Base-by-base conservation (phyloP, 1,284 basidiomycete genomes). In the Pseudozyma hubeiensis region DNA sequence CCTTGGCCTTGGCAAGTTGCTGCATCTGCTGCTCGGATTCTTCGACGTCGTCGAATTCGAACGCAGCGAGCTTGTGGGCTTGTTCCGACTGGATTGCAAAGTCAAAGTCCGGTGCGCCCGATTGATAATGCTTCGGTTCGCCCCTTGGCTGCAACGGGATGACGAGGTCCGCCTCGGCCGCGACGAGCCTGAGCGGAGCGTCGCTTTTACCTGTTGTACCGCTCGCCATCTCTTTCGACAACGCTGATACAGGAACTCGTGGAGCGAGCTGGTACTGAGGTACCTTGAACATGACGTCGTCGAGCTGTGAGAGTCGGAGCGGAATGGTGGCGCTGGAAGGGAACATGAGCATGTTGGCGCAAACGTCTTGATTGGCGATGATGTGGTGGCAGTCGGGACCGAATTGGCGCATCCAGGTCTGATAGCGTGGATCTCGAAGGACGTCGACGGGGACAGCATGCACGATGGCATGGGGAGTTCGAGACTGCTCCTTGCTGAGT, bases 261-360 rank as follows among this genome's bases (percentile, higher is more conserved):
- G 73, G 62, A n/a, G 48, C 44, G 8, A 71, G 61, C 53, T 63
- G 54, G 78, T 88, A 90, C 57, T 90, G 87, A 0, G 91, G 91
- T 6, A 92, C 79, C 0, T 89, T 88, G 86, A 97, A 97, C 77
- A 95, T 89, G 1, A 88, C 83, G 0, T 87, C 70, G 78, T 97
- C 92, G 35, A 97, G 86, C 60, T 90, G 86, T 68, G 89, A 90
- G 6, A 97, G 87, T 45, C 90, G 88, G 17, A 93, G 87, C 55
- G 92, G 90, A 64, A 90, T 89, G 76, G 89, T 89, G 3, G 91
- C 90, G 9, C 90, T 89, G 24, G 90, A 91, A 0, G 90, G 91
- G 80, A 93, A 95, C 14, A 90, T 90, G 29, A 92, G 86, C 5
- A 88, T 89, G 84, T 96, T 89, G 5, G 89, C 85, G 43, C 86